Conservation (phyloP, 495 filamentous ascomycete species). For the Cetradonia linearis region DNA sequence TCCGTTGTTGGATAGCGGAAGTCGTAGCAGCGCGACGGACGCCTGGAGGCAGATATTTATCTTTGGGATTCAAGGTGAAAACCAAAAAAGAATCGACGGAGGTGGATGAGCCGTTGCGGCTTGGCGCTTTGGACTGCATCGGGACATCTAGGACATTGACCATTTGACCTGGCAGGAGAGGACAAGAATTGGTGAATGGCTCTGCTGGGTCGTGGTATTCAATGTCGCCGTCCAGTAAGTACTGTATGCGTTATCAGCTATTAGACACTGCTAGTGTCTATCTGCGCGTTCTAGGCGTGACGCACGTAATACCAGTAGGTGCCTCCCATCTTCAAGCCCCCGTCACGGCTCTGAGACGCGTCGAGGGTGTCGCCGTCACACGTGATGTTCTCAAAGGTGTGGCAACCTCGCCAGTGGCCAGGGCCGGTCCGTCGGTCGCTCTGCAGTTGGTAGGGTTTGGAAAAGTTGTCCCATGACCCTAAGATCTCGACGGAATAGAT, state of each 20-base stretch:
- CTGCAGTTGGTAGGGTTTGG: conserved; percentile 64
- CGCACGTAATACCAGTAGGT: conserved; percentile 92
- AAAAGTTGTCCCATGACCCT: conserved; percentile 92
- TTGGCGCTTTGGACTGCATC: conserved; percentile 46
- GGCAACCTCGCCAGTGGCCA: conserved; percentile 75
- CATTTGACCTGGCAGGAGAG: conserved; percentile 73
- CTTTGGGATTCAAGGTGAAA: conserved; percentile 67
- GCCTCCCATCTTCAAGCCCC: conserved; percentile 82
- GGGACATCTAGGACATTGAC: conserved; percentile 78
- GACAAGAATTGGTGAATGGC: conserved; percentile 67
- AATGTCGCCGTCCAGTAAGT: conserved; percentile 62
- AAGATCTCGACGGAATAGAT: conserved; percentile 65
- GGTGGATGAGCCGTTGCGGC: conserved; percentile 32
- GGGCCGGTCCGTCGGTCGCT: conserved; percentile 57
- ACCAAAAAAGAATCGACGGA: conserved; percentile 36
- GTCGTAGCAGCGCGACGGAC: conserved; percentile 35
- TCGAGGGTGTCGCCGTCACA: conserved; percentile 59
- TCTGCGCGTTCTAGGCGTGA: background rate
- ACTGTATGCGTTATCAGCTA: conserved; percentile 41
- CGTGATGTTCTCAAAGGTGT: conserved; percentile 72
- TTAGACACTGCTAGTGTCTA: background rate
- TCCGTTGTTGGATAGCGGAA: conserved; percentile 30
- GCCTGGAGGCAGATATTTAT: conserved; percentile 52
- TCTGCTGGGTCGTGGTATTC: conserved; percentile 62
- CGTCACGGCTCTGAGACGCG: conserved; percentile 49